Base-by-base conservation (phyloP, 768 basidiomycete genomes). In the Pleurotus salmoneostramineus region DNA sequence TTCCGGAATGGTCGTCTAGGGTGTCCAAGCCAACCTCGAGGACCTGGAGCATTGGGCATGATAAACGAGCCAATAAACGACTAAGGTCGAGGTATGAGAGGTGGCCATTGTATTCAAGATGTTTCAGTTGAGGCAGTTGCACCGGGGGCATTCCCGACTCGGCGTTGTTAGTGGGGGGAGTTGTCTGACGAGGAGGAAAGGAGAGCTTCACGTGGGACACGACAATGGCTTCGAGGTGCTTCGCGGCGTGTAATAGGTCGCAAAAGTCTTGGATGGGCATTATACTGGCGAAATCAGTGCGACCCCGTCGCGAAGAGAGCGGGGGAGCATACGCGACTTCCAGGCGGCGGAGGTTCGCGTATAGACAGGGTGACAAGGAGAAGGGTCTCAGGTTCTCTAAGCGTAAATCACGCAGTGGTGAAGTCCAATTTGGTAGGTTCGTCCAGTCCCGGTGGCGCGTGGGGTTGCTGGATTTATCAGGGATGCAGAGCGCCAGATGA, bases 71-170 rank as follows among this genome's bases (percentile, higher is more conserved):
- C 59, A 83, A 64, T 46, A 83, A 70, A 33, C 72, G 67, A 52
- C 75, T 72, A 46, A 82, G 62, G 50, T 79, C 80, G 37, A 64
- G 67, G 47, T 54, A 54, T 37, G 73, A 65, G 50, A 69, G 74
- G 14, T 78, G 78, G 58, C 72, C 77, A 46, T 72, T 77, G 79
- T 81, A 83, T 34, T 78, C 76, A 45, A 84, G 63, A n/a, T 61
- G 66, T 52, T 71, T 77, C 57, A 83, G 64, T 56, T 72, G 69
- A 3, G 63, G 65, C 35, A 83, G 71, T 51, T 66, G 67, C 51
- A 77, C 60, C 32, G 71, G 48, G 15, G 31, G 11, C 5, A 17
- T 62, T 33, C 60, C 40, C 64, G 64, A 62, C 52, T 54, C 60
- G 34, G 57, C 47, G 27, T 42, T 34, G 17, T 27, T 21, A 37